These are phyloP conservation scores for Gonapodya prolifera DNA, from an alignment of 192 early-diverging fungal genomes.

Conservation along the genomic window DNA sequence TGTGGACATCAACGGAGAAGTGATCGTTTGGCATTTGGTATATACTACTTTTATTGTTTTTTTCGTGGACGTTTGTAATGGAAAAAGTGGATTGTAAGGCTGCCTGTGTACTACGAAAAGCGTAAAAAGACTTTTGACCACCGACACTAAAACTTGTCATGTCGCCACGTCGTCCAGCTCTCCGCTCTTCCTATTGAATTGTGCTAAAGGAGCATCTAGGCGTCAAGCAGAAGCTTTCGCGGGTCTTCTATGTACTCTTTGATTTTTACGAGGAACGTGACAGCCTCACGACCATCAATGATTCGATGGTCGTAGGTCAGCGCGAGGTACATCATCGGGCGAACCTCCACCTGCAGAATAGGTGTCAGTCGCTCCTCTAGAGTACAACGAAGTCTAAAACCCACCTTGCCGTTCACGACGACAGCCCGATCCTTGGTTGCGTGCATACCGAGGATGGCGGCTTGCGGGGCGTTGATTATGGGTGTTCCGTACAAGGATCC, in stretches of 20 bases:
- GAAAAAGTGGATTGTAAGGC: no score
- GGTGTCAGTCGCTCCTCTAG: constrained; percentile 6
- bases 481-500: constrained; percentile 95
- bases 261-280: constrained; percentile 92
- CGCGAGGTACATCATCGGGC: constrained; percentile 96
- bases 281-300: constrained; percentile 97
- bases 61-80: background rate
- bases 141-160: no score
- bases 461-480: constrained; percentile 96
- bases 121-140: no score
- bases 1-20: constrained; percentile 8
- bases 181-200: no score
- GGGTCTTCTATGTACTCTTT: constrained; percentile 98
- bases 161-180: no score
- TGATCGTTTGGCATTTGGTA: constrained; percentile 21
- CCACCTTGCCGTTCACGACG: constrained; percentile 81
- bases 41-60: constrained; percentile 9
- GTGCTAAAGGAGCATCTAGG: no score
- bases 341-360: constrained; percentile 46
- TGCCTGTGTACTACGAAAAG: no score
- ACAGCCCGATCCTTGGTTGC: constrained; percentile 93
- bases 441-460: constrained; percentile 98
- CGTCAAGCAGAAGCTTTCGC: constrained; percentile 70
- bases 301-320: constrained; percentile 98
- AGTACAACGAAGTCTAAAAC: background rate